These are phyloP conservation scores for Sclerotinia borealis DNA, from an alignment of 2,329 filamentous ascomycete genomes.

Conservation along the genomic window DNA sequence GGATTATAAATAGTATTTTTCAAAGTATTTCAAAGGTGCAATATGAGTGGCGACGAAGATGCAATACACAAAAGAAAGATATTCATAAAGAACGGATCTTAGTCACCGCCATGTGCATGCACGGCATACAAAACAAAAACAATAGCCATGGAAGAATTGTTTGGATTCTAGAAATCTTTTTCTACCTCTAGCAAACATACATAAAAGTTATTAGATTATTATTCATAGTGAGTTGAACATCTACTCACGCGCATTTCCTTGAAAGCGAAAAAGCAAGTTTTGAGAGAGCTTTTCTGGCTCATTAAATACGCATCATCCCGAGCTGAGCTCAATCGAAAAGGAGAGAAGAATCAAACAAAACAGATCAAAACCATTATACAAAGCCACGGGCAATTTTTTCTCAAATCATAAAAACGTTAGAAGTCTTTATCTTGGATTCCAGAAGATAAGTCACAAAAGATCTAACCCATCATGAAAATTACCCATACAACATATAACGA, in stretches of 20 bases:
- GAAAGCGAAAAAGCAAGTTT: background rate
- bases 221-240: background rate
- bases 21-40: background rate
- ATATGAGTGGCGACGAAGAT: background rate
- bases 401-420: background rate
- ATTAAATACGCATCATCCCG: background rate
- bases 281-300: background rate
- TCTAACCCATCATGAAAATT: background rate
- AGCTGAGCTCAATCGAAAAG: background rate
- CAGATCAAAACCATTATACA: background rate
- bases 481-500: constrained; percentile 3
- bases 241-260: no score
- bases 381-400: background rate
- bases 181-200: background rate
- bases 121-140: background rate
- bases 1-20: background rate
- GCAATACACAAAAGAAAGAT: background rate
- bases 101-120: background rate
- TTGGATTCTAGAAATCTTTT: background rate
- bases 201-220: background rate
- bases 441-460: background rate
- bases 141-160: background rate
- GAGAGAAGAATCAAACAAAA: background rate
- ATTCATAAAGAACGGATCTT: background rate
- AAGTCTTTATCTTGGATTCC: background rate